These are phyloP conservation scores for Phytophthora tubulina DNA, from an alignment of 352 stramenopile species.

Conservation along the genomic window DNA sequence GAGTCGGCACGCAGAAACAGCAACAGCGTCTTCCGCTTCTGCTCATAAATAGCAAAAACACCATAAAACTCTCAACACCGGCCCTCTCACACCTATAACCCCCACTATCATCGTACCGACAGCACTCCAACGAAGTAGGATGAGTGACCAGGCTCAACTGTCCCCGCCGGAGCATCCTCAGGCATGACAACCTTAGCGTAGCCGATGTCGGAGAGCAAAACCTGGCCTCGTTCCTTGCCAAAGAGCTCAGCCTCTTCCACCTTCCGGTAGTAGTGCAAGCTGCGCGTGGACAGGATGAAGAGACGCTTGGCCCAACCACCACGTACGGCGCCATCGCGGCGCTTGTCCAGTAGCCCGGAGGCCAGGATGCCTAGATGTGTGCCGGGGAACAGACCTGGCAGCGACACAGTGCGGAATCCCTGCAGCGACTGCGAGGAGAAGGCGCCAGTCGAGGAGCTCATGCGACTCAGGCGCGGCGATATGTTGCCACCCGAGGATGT, in stretches of 20 bases:
- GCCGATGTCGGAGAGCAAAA: constrained; percentile 75
- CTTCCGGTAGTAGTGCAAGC: constrained; percentile 89
- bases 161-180: constrained; percentile 78
- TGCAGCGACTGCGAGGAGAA: constrained; percentile 69
- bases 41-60: not conserved
- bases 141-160: constrained; percentile 66
- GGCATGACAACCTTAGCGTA: constrained; percentile 80
- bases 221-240: constrained; percentile 83
- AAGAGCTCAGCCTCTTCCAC: constrained; percentile 85
- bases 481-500: constrained; percentile 34
- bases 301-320: constrained; percentile 83
- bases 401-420: constrained; percentile 74
- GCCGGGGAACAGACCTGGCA: constrained; percentile 76
- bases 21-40: constrained; percentile 84
- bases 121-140: constrained; percentile 80
- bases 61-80: constrained; percentile 6
- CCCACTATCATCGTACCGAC: constrained; percentile 50
- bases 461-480: constrained; percentile 60
- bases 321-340: constrained; percentile 82
- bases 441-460: constrained; percentile 63
- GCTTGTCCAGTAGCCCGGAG: constrained; percentile 83
- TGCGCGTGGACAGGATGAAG: constrained; percentile 85
- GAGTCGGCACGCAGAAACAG: constrained; percentile 85
- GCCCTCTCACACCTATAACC: not conserved
- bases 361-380: constrained; percentile 82